Conservation (phyloP, 306 rosid species). For the Prunus campanulata region DNA sequence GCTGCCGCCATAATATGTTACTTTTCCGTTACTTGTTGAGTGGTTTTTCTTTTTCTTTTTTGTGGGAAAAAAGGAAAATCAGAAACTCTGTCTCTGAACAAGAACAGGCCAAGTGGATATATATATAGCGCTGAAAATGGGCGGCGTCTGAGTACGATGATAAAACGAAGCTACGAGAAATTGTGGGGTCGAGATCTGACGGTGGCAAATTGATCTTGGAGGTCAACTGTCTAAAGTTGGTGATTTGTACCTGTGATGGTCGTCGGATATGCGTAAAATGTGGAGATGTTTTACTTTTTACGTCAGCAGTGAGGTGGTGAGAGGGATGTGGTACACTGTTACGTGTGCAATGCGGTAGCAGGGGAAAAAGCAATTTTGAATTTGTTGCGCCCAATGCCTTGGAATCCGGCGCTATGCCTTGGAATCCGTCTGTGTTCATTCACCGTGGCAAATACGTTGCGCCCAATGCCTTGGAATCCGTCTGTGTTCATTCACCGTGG, state of each 20-base stretch:
- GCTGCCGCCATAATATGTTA: constrained; percentile 16
- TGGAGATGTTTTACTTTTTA: not conserved
- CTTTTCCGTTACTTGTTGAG: no score
- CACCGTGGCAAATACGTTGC: no score
- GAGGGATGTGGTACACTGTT: not conserved
- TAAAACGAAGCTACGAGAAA: not conserved
- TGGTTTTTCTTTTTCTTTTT: not conserved
- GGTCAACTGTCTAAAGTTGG: not conserved
- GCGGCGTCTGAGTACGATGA: not conserved
- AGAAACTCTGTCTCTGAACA: not conserved
- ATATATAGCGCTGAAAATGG: not conserved
- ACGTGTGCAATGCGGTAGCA: not conserved
- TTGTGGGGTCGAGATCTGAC: not conserved
- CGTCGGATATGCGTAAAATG: not conserved
- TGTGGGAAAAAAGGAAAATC: no score
- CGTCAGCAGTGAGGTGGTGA: not conserved
- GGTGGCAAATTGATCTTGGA: not conserved
- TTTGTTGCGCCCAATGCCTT: not conserved
- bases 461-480: no score
- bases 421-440: not conserved
- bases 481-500: no score
- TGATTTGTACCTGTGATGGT: not conserved
- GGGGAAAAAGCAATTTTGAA: not conserved
- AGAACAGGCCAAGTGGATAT: not conserved
- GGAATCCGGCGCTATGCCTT: no score